Evolutionary conservation across 2,329 filamentous ascomycete species (phyloP).

Genomic region (Pseudogymnoascus sp.): DNA sequence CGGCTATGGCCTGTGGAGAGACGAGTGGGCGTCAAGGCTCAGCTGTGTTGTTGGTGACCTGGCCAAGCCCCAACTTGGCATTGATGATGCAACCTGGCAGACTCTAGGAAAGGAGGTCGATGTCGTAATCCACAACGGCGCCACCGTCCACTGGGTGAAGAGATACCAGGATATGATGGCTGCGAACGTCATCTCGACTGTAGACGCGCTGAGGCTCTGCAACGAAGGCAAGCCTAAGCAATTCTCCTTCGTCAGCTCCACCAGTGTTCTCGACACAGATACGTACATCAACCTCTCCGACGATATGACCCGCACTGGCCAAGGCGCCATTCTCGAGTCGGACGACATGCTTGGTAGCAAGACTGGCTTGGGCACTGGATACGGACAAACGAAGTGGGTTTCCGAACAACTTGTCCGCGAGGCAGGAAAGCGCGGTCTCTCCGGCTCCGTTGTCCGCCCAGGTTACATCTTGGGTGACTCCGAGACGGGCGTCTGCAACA

Average conservation of each 20-base stretch:
- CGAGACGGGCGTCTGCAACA: conserved; percentile 62
- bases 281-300: conserved; percentile 71
- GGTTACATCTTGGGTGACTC: conserved; percentile 78
- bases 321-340: conserved; percentile 59
- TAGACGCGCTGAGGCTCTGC: conserved; percentile 70
- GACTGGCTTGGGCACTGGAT: conserved; percentile 73
- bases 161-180: conserved; percentile 64
- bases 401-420: conserved; percentile 62
- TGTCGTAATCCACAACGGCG: conserved; percentile 75
- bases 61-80: conserved; percentile 62
- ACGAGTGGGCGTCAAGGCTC: conserved; percentile 58
- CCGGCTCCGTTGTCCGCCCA: conserved; percentile 68
- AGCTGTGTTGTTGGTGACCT: conserved; percentile 67
- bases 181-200: conserved; percentile 73
- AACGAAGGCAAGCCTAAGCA: conserved; percentile 69
- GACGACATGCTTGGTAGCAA: conserved; percentile 74
- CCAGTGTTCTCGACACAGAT: conserved; percentile 72
- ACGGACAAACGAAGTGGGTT: conserved; percentile 87
- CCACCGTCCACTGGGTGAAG: conserved; percentile 73
- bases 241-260: conserved; percentile 77
- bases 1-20: conserved; percentile 74
- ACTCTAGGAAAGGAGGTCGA: conserved; percentile 59
- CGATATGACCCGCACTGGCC: conserved; percentile 51
- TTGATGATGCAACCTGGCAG: conserved; percentile 61
- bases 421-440: conserved; percentile 69